Percentiles rank a stretch among this genome's conserved stretches.
Evolutionary conservation across 768 basidiomycete genomes (phyloP).

Genomic region (Pisolithus orientalis): DNA sequence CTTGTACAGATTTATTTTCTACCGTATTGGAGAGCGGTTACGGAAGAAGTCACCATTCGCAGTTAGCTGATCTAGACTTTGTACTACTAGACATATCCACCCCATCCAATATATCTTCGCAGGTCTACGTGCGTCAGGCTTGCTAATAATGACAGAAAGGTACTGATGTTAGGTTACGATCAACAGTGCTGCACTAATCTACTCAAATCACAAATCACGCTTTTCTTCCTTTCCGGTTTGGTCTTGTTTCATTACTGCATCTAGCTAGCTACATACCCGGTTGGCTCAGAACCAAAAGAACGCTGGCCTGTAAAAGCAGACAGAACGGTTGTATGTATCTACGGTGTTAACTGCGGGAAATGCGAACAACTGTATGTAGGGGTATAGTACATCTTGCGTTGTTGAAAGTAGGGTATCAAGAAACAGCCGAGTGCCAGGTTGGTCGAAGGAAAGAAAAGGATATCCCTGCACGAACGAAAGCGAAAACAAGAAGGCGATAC

Average conservation of each 20-base stretch:
- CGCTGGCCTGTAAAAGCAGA: background rate
- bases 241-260: background rate
- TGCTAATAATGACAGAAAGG: too few species aligned
- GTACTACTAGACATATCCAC: background rate
- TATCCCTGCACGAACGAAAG: background rate
- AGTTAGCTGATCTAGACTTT: slow-evolving; percentile 8
- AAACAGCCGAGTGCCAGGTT: background rate
- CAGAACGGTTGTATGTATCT: background rate
- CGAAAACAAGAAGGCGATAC: background rate
- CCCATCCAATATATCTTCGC: too few species aligned
- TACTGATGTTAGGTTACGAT: too few species aligned
- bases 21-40: slow-evolving; percentile 39
- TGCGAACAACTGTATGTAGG: slow-evolving; percentile 4
- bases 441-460: background rate
- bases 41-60: slow-evolving; percentile 40
- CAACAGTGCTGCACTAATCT: background rate
- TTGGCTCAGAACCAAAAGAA: background rate
- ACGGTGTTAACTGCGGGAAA: slow-evolving; percentile 7
- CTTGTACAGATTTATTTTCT: slow-evolving; percentile 39
- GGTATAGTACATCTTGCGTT: slow-evolving; percentile 15
- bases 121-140: too few species aligned
- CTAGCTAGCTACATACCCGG: background rate
- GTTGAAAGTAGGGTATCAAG: slow-evolving; percentile 4
- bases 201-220: background rate
- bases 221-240: background rate